Conservation (phyloP, 192 early-diverging fungal genomes). For the Coemansia sp. region DNA sequence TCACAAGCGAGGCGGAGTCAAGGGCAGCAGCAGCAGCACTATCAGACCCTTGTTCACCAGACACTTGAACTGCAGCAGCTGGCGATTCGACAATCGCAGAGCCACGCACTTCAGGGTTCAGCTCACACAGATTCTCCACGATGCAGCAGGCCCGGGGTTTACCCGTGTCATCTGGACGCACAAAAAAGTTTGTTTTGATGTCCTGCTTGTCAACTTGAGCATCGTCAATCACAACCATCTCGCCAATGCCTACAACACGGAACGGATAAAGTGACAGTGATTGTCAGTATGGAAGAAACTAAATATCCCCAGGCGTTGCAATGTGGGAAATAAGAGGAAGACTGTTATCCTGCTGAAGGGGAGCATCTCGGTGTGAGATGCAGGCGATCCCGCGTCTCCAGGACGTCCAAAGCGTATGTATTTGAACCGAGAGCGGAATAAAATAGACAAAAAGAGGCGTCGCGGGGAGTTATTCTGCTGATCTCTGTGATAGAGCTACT, state of each 20-base stretch:
- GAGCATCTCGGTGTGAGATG: too few species aligned
- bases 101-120: conserved; percentile 87
- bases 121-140: conserved; percentile 68
- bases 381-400: too few species aligned
- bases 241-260: conserved; percentile 72
- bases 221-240: conserved; percentile 83
- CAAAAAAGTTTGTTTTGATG: conserved; percentile 89
- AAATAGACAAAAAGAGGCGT: background rate
- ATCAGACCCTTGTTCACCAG: conserved; percentile 57
- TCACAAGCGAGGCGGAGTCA: conserved; percentile 67
- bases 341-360: background rate
- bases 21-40: conserved; percentile 59
- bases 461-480: background rate
- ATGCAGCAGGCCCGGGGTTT: conserved; percentile 64
- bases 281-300: background rate
- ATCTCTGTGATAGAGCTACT: background rate
- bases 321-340: too few species aligned
- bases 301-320: too few species aligned
- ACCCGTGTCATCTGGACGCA: conserved; percentile 67
- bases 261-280: background rate
- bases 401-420: too few species aligned
- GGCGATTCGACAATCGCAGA: conserved; percentile 58
- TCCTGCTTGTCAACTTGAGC: conserved; percentile 65
- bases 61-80: conserved; percentile 60
- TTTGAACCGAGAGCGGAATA: background rate